Evolutionary conservation across 139 green algal genomes (phyloP), one percentile per base, ranked within the genome.

Genomic region (Pleodorina starrii): DNA sequence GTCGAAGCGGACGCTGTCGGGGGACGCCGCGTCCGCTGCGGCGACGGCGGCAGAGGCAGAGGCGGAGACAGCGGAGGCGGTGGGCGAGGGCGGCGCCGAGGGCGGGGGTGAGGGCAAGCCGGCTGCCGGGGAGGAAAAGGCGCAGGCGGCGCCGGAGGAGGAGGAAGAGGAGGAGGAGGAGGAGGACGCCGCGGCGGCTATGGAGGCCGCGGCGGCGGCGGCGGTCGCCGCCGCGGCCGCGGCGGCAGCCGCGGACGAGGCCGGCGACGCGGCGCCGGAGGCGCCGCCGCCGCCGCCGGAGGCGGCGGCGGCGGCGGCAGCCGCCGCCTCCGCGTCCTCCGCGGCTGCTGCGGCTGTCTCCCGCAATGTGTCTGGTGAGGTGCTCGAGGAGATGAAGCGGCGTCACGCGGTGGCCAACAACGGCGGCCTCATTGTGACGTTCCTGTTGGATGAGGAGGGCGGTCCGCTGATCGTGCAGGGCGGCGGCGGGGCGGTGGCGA

Each of bases 311-410:
- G n/a, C n/a, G n/a, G n/a, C n/a, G n/a, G n/a, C n/a, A n/a, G n/a
- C n/a, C n/a, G n/a, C n/a, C n/a, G n/a, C n/a, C n/a, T n/a, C n/a
- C 27, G 25, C 59, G n/a, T 17, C 40, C 2, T 9, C 76, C 76
- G n/a, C 48, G 36, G 12, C 79, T 4, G 40, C 79, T 4, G 40
- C 40, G 0, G 60, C 32, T 12, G 81, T 77, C 3, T 77, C 81
- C 0, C 81, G 81, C 32, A 77, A 87, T 60, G 81, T 87, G 40
- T 87, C 81, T 36, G 90, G 87, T 5, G 87, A 93, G 69, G 91
- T 93, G 87, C 78, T 93, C 21, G 91, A 93, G 76, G 91, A 85
- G 69, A 76, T 93, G 48, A 93, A 93, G 84, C 54, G 74, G 32
- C 40, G 68, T 5, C 51, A 83, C 32, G 11, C 69, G 5, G 84